Percentiles rank a stretch among this genome's conserved stretches.
Evolutionary conservation across 1,284 basidiomycete species (phyloP).

Genomic region (Marasmius fiardii): DNA sequence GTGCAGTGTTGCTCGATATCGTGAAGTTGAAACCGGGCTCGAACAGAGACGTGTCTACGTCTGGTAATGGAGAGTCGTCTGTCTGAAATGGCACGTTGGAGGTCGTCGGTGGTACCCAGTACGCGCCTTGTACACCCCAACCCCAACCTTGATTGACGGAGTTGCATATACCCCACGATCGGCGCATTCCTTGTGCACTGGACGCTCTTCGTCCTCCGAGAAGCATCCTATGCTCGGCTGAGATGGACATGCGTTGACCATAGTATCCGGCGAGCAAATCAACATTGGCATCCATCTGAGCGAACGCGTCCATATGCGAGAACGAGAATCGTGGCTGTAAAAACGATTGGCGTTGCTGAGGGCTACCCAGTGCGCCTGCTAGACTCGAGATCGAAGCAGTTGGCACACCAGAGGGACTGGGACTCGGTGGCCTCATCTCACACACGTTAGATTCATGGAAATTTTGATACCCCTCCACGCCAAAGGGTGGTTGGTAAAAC

Average conservation of each 20-base stretch:
- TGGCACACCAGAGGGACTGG: neutral
- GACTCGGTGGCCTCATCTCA: neutral
- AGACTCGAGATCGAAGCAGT: neutral
- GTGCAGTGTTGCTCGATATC: neutral
- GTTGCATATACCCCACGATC: constrained; percentile 22
- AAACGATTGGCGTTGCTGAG: neutral
- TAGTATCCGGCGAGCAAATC: constrained; percentile 30
- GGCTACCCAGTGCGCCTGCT: too few relatives aligned
- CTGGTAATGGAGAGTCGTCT: constrained; percentile 46
- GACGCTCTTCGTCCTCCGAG: constrained; percentile 31
- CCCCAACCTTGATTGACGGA: constrained; percentile 13
- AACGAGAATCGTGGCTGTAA: neutral
- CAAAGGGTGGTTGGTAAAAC: neutral
- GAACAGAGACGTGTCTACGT: constrained; percentile 48
- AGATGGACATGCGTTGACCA: constrained; percentile 32
- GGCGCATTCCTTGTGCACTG: constrained; percentile 26
- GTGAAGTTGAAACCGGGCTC: constrained; percentile 23
- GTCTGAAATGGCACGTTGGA: constrained; percentile 29
- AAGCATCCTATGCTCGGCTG: constrained; percentile 34
- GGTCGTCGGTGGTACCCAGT: constrained; percentile 17
- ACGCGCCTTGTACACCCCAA: constrained; percentile 7
- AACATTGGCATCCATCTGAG: neutral
- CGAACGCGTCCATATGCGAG: neutral
- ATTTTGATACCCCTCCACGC: neutral
- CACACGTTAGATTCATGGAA: neutral